Conservation (phyloP, 2,329 filamentous ascomycete genomes). For the Domatiomyces globalis region DNA sequence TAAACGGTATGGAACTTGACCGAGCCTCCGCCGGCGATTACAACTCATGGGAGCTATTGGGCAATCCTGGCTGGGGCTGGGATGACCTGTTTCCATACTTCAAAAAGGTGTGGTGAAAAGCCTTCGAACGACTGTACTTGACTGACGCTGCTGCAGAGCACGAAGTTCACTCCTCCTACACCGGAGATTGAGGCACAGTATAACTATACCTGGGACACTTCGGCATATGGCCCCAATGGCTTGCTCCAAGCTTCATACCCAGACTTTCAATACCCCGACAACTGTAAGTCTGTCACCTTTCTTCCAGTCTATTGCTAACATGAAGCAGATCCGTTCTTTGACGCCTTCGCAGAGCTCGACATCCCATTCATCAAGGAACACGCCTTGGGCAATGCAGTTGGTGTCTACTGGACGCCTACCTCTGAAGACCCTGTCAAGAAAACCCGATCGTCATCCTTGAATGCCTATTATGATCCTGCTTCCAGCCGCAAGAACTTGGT, state of each 20-base stretch:
- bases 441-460: conserved; percentile 27
- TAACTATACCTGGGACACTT: conserved; percentile 26
- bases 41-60: conserved; percentile 30
- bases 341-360: conserved; percentile 25
- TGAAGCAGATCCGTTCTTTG: conserved; percentile 21
- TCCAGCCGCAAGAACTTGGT: conserved; percentile 23
- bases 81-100: conserved; percentile 33
- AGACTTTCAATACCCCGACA: conserved; percentile 19
- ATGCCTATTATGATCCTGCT: conserved; percentile 26
- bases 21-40: conserved; percentile 23
- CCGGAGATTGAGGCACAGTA: conserved; percentile 23
- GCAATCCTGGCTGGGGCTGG: conserved; percentile 30
- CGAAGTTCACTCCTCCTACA: conserved; percentile 28
- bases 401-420: conserved; percentile 26
- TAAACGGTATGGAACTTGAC: conserved; percentile 22
- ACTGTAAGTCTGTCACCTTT: conserved; percentile 1
- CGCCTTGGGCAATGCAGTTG: conserved; percentile 24
- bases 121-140: background rate
- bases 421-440: conserved; percentile 24
- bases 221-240: conserved; percentile 30
- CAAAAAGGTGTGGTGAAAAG: conserved; percentile 23
- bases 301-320: background rate
- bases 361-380: conserved; percentile 26
- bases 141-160: conserved; percentile 16
- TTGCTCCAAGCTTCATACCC: conserved; percentile 37